phyloP scores from a whole-genome alignment of 2,329 filamentous ascomycete species.

The Ceratocystis ficicola region DNA sequence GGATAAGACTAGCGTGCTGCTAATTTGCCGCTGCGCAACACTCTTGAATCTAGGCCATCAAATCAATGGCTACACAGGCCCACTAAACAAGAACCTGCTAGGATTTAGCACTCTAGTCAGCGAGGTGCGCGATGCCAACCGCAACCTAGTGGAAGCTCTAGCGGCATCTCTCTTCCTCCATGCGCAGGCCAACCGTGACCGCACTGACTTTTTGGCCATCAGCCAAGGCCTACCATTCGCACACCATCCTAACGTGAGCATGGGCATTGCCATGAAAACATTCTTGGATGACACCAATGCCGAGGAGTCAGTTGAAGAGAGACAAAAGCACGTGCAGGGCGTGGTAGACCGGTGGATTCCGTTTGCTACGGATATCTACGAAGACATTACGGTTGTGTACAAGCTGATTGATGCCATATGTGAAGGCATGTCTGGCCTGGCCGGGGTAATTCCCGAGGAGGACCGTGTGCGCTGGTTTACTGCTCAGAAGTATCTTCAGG shows the following conservation, averaged over 20 bases:
- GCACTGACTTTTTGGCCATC: constrained; percentile 54
- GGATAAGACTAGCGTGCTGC: constrained; percentile 63
- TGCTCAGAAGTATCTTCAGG: constrained; percentile 19
- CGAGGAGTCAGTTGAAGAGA: constrained; percentile 40
- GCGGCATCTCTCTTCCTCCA: constrained; percentile 69
- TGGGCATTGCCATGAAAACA: constrained; percentile 69
- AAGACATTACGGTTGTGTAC: constrained; percentile 47
- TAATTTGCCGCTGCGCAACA: constrained; percentile 78
- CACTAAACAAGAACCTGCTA: constrained; percentile 78
- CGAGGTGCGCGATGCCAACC: constrained; percentile 63
- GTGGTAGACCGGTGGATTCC: constrained; percentile 47
- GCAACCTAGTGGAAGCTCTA: constrained; percentile 75
- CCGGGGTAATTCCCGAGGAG: constrained; percentile 7
- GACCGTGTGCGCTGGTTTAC: constrained; percentile 16
- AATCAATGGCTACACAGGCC: constrained; percentile 82
- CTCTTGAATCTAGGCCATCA: constrained; percentile 72
- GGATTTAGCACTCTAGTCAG: constrained; percentile 75
- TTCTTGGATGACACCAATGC: constrained; percentile 57
- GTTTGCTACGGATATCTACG: constrained; percentile 44
- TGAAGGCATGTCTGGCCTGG: constrained; percentile 34
- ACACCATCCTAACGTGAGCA: constrained; percentile 57
- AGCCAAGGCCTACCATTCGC: constrained; percentile 62
- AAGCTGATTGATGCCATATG: constrained; percentile 48
- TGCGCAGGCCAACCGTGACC: constrained; percentile 61
- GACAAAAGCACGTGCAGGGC: constrained; percentile 35